phyloP scores from a whole-genome alignment of 2,329 filamentous ascomycete genomes.

The Pseudocercospora eumusae region DNA sequence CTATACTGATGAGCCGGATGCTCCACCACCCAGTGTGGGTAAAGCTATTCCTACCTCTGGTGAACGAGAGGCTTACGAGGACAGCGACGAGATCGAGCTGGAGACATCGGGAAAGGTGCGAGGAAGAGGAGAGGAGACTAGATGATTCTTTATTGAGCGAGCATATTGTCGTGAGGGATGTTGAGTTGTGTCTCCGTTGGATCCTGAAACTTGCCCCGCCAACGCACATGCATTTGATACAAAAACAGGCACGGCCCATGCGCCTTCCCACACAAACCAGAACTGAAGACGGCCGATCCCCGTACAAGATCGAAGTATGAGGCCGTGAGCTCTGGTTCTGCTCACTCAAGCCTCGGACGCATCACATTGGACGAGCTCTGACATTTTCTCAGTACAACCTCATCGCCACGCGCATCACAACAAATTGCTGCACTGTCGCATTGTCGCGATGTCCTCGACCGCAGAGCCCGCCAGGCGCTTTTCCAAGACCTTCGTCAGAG shows the following conservation, averaged over 20 bases:
- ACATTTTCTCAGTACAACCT: neutral
- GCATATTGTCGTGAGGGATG: too few relatives aligned
- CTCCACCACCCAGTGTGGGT: constrained; percentile 30
- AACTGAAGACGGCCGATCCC: too few relatives aligned
- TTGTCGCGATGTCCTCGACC: neutral
- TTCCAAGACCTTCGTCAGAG: neutral
- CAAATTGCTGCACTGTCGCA: neutral
- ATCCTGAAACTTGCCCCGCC: too few relatives aligned
- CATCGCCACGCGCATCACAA: neutral
- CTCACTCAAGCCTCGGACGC: neutral
- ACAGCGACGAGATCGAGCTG: constrained; percentile 10
- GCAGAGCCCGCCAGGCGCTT: neutral
- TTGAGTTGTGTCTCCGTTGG: too few relatives aligned
- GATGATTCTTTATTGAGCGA: neutral
- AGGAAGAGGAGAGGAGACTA: neutral
- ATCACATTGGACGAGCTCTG: neutral
- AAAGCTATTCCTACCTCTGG: neutral
- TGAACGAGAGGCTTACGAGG: constrained; percentile 5
- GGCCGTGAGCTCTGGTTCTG: neutral
- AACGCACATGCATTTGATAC: neutral
- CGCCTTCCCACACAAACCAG: too few relatives aligned
- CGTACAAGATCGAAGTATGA: too few relatives aligned
- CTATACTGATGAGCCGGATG: constrained; percentile 39
- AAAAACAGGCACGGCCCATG: neutral
- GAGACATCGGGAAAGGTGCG: neutral